These are phyloP conservation scores for Filobasidium uniguttulatum DNA, from an alignment of 1,284 basidiomycete species.

Conservation along the genomic window DNA sequence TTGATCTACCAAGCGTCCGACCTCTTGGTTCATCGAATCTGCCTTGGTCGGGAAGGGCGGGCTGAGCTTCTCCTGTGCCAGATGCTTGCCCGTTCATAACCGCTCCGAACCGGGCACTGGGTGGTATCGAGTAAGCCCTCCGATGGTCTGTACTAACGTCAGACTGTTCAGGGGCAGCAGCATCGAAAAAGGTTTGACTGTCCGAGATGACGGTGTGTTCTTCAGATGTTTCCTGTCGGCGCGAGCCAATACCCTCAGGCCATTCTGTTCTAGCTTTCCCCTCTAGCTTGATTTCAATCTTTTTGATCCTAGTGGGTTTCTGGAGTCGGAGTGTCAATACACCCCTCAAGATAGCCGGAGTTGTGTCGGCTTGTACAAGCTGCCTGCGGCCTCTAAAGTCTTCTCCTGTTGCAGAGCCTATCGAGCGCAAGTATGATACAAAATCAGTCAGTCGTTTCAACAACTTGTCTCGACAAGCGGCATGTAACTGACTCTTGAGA, in stretches of 20 bases:
- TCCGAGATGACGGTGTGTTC: conserved; percentile 63
- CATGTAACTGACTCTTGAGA: conserved; percentile 44
- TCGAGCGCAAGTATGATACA: conserved; percentile 17
- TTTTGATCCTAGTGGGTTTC: conserved; percentile 75
- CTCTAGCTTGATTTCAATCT: conserved; percentile 64
- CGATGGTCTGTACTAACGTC: too few relatives aligned
- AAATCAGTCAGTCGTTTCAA: not conserved
- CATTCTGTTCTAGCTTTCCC: conserved; percentile 56
- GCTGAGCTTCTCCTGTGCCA: too few relatives aligned
- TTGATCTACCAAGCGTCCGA: too few relatives aligned
- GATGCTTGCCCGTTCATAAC: too few relatives aligned
- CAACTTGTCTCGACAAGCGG: not conserved
- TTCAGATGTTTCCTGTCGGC: conserved; percentile 65
- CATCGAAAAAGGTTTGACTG: conserved; percentile 60
- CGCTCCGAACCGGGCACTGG: conserved; percentile 45
- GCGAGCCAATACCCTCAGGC: conserved; percentile 81
- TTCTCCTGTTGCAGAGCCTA: conserved; percentile 30
- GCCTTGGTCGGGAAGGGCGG: too few relatives aligned
- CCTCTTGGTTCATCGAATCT: too few relatives aligned
- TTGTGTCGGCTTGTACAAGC: conserved; percentile 40
- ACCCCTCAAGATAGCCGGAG: conserved; percentile 73
- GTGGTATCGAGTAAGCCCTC: conserved; percentile 65
- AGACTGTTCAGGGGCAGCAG: conserved; percentile 24
- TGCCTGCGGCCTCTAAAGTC: conserved; percentile 41
- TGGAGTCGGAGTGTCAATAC: conserved; percentile 63